Evolutionary conservation across 2,329 filamentous ascomycete species (phyloP).

Genomic region (Shiraia bambusicola): DNA sequence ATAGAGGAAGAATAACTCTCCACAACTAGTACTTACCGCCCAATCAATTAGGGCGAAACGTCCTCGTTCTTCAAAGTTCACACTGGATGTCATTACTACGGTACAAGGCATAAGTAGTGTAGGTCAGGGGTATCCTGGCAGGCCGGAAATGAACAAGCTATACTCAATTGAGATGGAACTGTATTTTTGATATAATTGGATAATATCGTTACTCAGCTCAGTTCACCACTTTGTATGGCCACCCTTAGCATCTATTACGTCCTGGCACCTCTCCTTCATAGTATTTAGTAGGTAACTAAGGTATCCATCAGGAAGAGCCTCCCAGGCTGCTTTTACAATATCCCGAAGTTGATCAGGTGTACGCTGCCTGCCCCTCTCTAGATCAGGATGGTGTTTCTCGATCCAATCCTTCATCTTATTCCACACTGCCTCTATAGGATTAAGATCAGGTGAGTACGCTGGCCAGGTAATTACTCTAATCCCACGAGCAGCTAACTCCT

Average conservation of each 20-base stretch:
- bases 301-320: too few relatives aligned
- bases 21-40: conserved; percentile 28
- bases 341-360: conserved; percentile 1
- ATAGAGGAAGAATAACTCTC: conserved; percentile 50
- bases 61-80: conserved; percentile 56
- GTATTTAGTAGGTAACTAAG: too few relatives aligned
- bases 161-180: too few relatives aligned
- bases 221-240: too few relatives aligned
- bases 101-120: too few relatives aligned
- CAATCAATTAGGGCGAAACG: conserved; percentile 49
- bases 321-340: conserved; percentile 1
- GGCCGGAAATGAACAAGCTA: too few relatives aligned
- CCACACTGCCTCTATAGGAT: conserved; percentile 9
- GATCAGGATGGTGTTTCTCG: conserved; percentile 4
- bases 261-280: too few relatives aligned
- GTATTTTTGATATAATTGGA: too few relatives aligned
- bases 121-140: too few relatives aligned
- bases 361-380: conserved; percentile 2
- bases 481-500: conserved; percentile 1
- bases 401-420: conserved; percentile 13
- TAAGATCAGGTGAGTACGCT: conserved; percentile 7
- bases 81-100: conserved; percentile 58
- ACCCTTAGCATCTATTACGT: too few relatives aligned
- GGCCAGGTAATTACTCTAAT: conserved; percentile 6
- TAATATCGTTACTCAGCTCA: too few relatives aligned